Evolutionary conservation across 2,329 filamentous ascomycete genomes (phyloP), one percentile per base, ranked within the genome.

Genomic region (Fusarium sp.): DNA sequence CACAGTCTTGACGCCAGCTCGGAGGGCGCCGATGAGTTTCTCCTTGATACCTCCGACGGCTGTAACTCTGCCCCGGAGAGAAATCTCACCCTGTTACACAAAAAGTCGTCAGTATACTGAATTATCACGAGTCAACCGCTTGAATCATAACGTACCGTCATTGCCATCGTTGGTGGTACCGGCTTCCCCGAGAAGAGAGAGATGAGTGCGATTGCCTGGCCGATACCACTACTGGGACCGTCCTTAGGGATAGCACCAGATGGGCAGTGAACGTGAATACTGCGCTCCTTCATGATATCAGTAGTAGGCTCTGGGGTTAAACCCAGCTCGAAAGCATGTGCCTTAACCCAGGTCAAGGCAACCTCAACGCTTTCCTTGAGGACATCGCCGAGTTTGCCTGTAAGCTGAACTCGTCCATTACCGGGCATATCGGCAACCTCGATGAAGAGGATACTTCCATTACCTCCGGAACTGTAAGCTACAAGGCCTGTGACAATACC

Each of bases 371-470:
- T 95, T 81, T 99, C 96, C 81, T 98, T 98, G 62, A 99, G 89
- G 30, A 99, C 96, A 74, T 98, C 94, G 69, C 96, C 96, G 9
- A 99, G 89, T 79, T 97, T 98, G 66, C 96, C 96, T 2, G 96
- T 99, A 26, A 99, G 89, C 81, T 98, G 96, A 37, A 99, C 93
- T 55, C 91, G 90, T 34, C 96, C 96, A 59, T 89, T 91, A 44
- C 96, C 96, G 1, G 96, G 96, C 94, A 98, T 98, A 77, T 97
- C 94, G 13, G 95, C 93, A 45, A 98, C 93, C 81, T 99, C 96
- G 74, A 99, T 99, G 84, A 99, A 99, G 58, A 99, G 86, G 75
- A 99, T 99, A 77, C 92, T 94, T 67, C 96, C 96, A 79, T 98
- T 95, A 49, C 94, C 94, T 51, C 96, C 95, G 6, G 91, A 92